Evolutionary conservation across 2,329 filamentous ascomycete genomes (phyloP), one percentile per base, ranked within the genome.

Genomic region (Aspergillus glaucus): DNA sequence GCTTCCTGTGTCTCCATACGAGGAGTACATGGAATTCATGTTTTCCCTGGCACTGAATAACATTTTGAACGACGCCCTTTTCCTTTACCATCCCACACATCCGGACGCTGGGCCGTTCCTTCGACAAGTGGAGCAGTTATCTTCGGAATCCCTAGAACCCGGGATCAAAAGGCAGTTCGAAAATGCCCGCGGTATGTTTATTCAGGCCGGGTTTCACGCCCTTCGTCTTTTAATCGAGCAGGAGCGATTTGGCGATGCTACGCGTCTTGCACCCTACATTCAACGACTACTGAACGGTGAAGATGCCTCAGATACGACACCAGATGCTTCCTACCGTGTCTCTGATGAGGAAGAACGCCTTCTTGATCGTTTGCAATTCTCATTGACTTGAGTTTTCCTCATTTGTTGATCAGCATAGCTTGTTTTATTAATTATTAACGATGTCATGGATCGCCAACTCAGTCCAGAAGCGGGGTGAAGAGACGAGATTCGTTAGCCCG

Each of bases 1-100:
- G 22, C 58, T 71, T 10, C 48, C 64, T 2, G 46, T 45, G 2
- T 32, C 60, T 12, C 43, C 63, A 7, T 74, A 68, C 47, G 63
- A 73, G 22, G 52, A 63, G 7, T 70, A 65, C 32, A 54, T 55
- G 10, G 48, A 58, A 6, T 46, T 56, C 3, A 52, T 66, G 7
- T 57, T 59, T 19, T 44, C 60, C 7, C 44, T 64, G 19, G 55
- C 58, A 14, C 51, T 54, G 10, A 53, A 51, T 14, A 57, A 57
- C 5, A 53, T 64, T n/a, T 52, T 66, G 45, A 52, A 51, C 4
- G 58, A 62, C 15, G 58, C 63, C 8, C 55, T 70, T 24, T 57
- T 57, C 6, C 53, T 74, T 42, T 69, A 68, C 39, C 69, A 73
- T 50, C 71, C 71, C 2, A 61, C 58, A 5, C 45, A 61, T 19